Percentiles rank a stretch among this genome's conserved stretches.
phyloP scores from a whole-genome alignment of 768 basidiomycete species.

The Termitomyces sp. region DNA sequence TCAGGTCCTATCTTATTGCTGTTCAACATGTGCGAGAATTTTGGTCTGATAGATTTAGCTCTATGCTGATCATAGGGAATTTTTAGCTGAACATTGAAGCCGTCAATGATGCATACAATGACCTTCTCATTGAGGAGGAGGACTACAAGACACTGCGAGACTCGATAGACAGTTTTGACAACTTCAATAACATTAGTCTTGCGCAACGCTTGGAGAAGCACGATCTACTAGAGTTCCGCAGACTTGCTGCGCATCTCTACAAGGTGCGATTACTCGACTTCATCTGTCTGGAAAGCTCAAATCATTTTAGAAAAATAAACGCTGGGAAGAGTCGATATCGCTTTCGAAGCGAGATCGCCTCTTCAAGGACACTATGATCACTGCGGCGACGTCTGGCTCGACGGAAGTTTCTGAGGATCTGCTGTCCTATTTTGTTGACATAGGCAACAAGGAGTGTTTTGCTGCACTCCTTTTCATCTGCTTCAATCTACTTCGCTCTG shows the following conservation, averaged over 20 bases:
- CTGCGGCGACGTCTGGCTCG: constrained; percentile 79
- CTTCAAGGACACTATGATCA: constrained; percentile 95
- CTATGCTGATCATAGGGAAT: background rate
- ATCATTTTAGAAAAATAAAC: constrained; percentile 71
- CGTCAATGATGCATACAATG: constrained; percentile 97
- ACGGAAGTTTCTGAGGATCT: constrained; percentile 93
- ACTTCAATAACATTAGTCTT: constrained; percentile 89
- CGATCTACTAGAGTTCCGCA: constrained; percentile 89
- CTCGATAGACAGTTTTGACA: constrained; percentile 97
- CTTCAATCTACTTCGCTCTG: constrained; percentile 92
- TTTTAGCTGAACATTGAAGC: constrained; percentile 87
- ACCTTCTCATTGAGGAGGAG: constrained; percentile 97
- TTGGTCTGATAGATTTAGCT: background rate
- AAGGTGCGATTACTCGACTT: constrained; percentile 48
- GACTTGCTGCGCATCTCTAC: constrained; percentile 93
- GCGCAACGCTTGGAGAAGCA: constrained; percentile 86
- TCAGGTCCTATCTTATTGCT: constrained; percentile 93
- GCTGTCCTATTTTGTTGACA: constrained; percentile 94
- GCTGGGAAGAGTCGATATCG: constrained; percentile 95
- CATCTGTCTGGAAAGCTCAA: background rate
- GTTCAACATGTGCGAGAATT: constrained; percentile 75
- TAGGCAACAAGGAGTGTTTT: constrained; percentile 98
- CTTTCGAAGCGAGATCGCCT: constrained; percentile 95
- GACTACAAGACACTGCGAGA: constrained; percentile 97
- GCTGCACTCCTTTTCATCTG: constrained; percentile 85